Evolutionary conservation across 345 rosid species (phyloP).

Genomic region (Dimocarpus longan): DNA sequence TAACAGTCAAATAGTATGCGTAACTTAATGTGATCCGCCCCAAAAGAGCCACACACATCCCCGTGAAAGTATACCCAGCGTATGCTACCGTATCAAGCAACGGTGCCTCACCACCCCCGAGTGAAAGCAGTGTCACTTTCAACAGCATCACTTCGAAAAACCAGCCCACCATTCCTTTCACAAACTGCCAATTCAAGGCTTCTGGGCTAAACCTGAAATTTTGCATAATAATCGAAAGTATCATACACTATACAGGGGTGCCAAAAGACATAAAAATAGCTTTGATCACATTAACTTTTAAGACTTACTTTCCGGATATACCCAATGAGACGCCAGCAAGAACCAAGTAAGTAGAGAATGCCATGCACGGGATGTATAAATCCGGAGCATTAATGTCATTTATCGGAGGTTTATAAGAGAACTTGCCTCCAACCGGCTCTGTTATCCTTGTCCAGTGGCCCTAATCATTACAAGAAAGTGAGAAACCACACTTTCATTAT

Average conservation of each 20-base stretch:
- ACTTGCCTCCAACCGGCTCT: conserved; percentile 69
- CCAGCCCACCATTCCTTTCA: conserved; percentile 60
- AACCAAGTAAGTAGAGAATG: conserved; percentile 66
- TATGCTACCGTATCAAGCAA: conserved; percentile 56
- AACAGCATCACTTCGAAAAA: conserved; percentile 51
- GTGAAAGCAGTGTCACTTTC: conserved; percentile 45
- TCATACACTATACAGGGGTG: background rate
- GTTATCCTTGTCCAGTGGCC: conserved; percentile 78
- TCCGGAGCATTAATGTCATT: conserved; percentile 79
- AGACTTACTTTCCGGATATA: conserved; percentile 58
- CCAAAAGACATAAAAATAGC: background rate
- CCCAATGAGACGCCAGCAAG: conserved; percentile 71
- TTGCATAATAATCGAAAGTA: background rate
- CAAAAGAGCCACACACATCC: conserved; percentile 49
- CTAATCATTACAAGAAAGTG: conserved; percentile 27
- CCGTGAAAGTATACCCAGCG: conserved; percentile 55
- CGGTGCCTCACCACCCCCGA: conserved; percentile 59
- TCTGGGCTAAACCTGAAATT: conserved; percentile 48
- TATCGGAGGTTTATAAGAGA: conserved; percentile 68
- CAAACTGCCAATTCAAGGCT: conserved; percentile 58
- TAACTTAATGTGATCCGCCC: conserved; percentile 44
- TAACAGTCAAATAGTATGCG: conserved; percentile 41
- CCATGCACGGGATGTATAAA: conserved; percentile 76
- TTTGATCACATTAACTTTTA: background rate
- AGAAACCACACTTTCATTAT: background rate